phyloP scores from a whole-genome alignment of 2,329 filamentous ascomycete species.

The Arthrobotrys megalospora region DNA sequence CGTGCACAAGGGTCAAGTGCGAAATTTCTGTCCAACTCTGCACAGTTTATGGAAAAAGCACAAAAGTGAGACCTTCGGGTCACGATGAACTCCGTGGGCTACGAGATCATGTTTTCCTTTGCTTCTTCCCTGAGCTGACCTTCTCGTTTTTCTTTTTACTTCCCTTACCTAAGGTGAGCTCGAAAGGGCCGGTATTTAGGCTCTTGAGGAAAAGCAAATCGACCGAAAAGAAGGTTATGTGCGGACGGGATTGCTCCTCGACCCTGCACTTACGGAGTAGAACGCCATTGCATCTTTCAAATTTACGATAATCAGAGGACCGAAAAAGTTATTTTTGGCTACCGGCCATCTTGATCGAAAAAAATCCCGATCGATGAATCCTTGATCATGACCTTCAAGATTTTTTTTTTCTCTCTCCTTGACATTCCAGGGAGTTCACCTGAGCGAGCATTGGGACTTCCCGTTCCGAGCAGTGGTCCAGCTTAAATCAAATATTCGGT shows the following conservation, averaged over 20 bases:
- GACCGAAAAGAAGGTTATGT: conserved; percentile 59
- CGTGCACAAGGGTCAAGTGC: conserved; percentile 60
- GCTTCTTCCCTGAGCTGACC: conserved; percentile 53
- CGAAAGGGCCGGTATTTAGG: conserved; percentile 55
- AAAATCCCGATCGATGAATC: conserved; percentile 44
- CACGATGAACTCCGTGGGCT: conserved; percentile 58
- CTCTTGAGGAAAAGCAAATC: conserved; percentile 58
- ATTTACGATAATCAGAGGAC: conserved; percentile 57
- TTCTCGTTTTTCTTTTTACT: conserved; percentile 36
- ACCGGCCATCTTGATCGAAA: conserved; percentile 46
- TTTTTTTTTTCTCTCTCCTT: conserved; percentile 29
- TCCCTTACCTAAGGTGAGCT: conserved; percentile 52
- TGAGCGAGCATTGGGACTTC: conserved; percentile 14
- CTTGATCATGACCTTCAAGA: conserved; percentile 28
- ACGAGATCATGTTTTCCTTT: conserved; percentile 37
- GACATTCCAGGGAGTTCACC: conserved; percentile 29
- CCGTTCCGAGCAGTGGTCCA: conserved; percentile 5
- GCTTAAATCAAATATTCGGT: conserved; percentile 8
- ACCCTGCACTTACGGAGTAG: conserved; percentile 41
- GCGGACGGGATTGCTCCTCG: conserved; percentile 59
- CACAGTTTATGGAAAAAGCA: conserved; percentile 44
- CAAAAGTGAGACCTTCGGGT: conserved; percentile 60
- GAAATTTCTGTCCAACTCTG: conserved; percentile 54
- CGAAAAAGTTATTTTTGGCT: conserved; percentile 59
- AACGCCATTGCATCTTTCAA: conserved; percentile 59